A percentile compares a stretch with the other conserved stretches of the same genome.
phyloP scores from a whole-genome alignment of 345 rosid species.

The Noccaea caerulescens region DNA sequence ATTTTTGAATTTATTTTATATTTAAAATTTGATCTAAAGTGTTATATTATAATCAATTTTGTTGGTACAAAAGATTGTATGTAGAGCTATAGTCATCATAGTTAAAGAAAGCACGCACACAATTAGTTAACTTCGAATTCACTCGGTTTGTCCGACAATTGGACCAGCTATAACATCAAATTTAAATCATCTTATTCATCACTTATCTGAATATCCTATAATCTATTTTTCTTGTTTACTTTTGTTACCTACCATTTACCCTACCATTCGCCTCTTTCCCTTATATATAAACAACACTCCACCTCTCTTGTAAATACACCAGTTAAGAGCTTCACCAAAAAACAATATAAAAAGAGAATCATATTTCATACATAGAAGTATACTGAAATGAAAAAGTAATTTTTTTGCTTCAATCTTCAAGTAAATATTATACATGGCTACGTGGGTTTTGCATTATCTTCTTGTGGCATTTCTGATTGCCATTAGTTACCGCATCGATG shows the following conservation, averaged over 20 bases:
- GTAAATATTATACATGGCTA: slow-evolving; percentile 31
- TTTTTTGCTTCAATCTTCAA: background rate
- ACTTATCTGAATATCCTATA: slow-evolving; percentile 9
- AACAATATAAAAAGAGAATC: background rate
- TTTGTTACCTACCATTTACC: slow-evolving; percentile 40
- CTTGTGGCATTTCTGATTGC: slow-evolving; percentile 33
- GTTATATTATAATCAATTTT: background rate
- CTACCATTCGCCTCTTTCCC: slow-evolving; percentile 27
- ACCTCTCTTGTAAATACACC: slow-evolving; percentile 18
- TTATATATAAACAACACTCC: slow-evolving; percentile 33
- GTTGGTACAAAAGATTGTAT: slow-evolving; percentile 6
- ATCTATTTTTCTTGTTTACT: background rate
- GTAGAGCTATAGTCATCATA: slow-evolving; percentile 20
- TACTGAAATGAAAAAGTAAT: background rate
- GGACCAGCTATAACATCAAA: slow-evolving; percentile 40
- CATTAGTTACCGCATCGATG: slow-evolving; percentile 30
- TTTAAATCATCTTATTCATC: slow-evolving; percentile 18
- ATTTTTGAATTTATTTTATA: background rate
- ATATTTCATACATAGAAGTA: slow-evolving; percentile 12
- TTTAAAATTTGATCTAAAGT: background rate
- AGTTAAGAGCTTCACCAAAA: slow-evolving; percentile 25
- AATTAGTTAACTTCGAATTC: slow-evolving; percentile 40
- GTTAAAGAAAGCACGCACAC: background rate
- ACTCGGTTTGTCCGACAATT: slow-evolving; percentile 39
- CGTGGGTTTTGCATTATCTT: slow-evolving; percentile 34